Conservation (phyloP, 805 yeast species). For the Gaillardinia entomophila region DNA sequence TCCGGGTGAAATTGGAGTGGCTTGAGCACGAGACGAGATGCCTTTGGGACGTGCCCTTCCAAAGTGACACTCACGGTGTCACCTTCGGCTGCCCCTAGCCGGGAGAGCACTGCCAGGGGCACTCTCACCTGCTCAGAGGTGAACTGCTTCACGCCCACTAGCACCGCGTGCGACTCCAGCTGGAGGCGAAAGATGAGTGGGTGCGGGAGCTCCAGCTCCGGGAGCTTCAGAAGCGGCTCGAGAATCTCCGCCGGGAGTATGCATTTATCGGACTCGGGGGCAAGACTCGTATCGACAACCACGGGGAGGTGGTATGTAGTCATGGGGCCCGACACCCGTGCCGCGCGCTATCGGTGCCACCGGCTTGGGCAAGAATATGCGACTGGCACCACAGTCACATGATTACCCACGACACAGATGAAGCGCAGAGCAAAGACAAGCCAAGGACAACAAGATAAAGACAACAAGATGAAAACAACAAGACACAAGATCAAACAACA, state of each 20-base stretch:
- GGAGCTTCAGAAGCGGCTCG: slow-evolving; percentile 13
- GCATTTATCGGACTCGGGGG: slow-evolving; percentile 25
- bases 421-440: no score
- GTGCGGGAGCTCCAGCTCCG: slow-evolving; percentile 18
- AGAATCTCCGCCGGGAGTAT: slow-evolving; percentile 23
- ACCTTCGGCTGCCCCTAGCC: slow-evolving; percentile 13
- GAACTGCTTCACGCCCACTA: slow-evolving; percentile 46
- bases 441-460: no score
- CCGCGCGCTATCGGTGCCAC: no score
- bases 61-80: slow-evolving; percentile 13
- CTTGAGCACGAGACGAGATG: slow-evolving; percentile 37
- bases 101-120: slow-evolving; percentile 28
- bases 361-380: no score
- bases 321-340: no score
- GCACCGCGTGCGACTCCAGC: slow-evolving; percentile 6
- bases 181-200: slow-evolving; percentile 28
- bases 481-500: no score
- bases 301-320: no score
- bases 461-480: no score
- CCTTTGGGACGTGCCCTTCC: slow-evolving; percentile 36
- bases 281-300: no score
- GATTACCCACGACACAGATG: no score
- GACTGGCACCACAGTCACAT: no score
- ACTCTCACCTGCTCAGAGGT: slow-evolving; percentile 35
- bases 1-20: slow-evolving; percentile 38